A percentile compares a stretch with the other conserved stretches of the same genome.
Conservation (phyloP, 495 filamentous ascomycete species). For the Penicillium argentinense region DNA sequence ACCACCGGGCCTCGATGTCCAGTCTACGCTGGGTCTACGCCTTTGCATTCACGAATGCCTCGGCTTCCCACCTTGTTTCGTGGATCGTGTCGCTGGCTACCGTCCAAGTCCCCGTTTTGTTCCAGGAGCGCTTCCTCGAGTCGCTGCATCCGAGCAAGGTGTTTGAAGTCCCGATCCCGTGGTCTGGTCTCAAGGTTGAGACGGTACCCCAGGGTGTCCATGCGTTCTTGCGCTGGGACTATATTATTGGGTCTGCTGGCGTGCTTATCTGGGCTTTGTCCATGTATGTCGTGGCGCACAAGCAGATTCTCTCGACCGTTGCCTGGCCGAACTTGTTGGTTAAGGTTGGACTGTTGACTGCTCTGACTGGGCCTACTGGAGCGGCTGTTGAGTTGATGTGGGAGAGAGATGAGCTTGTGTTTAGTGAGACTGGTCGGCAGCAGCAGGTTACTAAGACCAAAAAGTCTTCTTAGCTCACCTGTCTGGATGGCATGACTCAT, state of each 20-base stretch:
- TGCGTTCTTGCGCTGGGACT: slow-evolving; percentile 59
- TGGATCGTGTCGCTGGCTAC: slow-evolving; percentile 45
- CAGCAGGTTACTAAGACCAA: slow-evolving; percentile 21
- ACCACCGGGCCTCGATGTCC: slow-evolving; percentile 36
- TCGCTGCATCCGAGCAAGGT: slow-evolving; percentile 40
- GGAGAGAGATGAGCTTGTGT: slow-evolving; percentile 55
- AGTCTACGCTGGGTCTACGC: slow-evolving; percentile 54
- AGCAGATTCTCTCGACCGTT: slow-evolving; percentile 31
- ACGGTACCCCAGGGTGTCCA: slow-evolving; percentile 50
- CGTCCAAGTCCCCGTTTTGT: slow-evolving; percentile 35
- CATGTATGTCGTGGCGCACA: slow-evolving; percentile 40
- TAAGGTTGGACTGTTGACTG: slow-evolving; percentile 40
- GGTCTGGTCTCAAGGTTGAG: slow-evolving; percentile 36
- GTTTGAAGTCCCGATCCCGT: slow-evolving; percentile 44
- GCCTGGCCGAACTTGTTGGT: slow-evolving; percentile 27
- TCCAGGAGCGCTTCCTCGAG: slow-evolving; percentile 26
- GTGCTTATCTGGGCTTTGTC: slow-evolving; percentile 56
- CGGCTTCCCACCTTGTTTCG: slow-evolving; percentile 48
- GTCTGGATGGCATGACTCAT: too few species aligned
- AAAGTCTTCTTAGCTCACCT: slow-evolving; percentile 17
- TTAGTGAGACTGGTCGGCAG: slow-evolving; percentile 27
- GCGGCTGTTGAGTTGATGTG: slow-evolving; percentile 54
- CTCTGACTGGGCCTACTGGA: slow-evolving; percentile 50
- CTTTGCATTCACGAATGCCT: slow-evolving; percentile 49
- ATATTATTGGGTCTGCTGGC: slow-evolving; percentile 51